A percentile compares a stretch with the other conserved stretches of the same genome.
These are phyloP conservation scores for Claviceps humidiphila DNA, from an alignment of 2,329 filamentous ascomycete genomes.

Conservation along the genomic window DNA sequence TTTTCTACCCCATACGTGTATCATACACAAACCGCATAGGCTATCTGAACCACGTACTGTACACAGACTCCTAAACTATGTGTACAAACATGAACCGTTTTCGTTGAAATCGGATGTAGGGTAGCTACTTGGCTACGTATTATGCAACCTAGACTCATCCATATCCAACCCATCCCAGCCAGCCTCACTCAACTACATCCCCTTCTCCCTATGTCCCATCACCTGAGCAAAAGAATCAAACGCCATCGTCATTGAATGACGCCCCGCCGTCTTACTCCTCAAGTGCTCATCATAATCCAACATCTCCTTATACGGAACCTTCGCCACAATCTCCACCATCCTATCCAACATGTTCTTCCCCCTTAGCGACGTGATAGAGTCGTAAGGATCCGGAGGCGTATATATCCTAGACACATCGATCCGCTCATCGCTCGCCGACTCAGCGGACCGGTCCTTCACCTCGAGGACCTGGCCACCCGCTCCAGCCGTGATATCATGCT, in stretches of 20 bases:
- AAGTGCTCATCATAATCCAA: constrained; percentile 85
- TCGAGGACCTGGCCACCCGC: constrained; percentile 62
- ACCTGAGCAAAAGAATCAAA: constrained; percentile 45
- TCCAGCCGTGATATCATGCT: constrained; percentile 65
- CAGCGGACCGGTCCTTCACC: constrained; percentile 42
- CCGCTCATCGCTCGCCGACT: constrained; percentile 20
- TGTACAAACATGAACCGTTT: too few species aligned
- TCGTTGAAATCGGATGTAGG: too few species aligned
- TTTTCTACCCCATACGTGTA: too few species aligned
- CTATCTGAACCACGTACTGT: too few species aligned
- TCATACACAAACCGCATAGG: too few species aligned
- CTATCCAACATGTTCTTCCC: constrained; percentile 35
- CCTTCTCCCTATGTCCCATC: constrained; percentile 40
- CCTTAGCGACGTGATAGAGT: constrained; percentile 42
- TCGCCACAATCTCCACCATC: constrained; percentile 59
- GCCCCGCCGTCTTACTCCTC: constrained; percentile 74
- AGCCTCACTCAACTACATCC: constrained; percentile 14
- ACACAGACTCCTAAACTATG: too few species aligned
- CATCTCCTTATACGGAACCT: constrained; percentile 93
- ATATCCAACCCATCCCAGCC: too few species aligned
- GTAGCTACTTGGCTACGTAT: too few species aligned
- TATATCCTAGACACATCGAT: constrained; percentile 71
- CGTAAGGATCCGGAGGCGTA: constrained; percentile 73
- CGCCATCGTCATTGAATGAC: constrained; percentile 48
- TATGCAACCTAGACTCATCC: too few species aligned